phyloP scores from a whole-genome alignment of 768 basidiomycete genomes.

The Tephrocybe sp. region DNA sequence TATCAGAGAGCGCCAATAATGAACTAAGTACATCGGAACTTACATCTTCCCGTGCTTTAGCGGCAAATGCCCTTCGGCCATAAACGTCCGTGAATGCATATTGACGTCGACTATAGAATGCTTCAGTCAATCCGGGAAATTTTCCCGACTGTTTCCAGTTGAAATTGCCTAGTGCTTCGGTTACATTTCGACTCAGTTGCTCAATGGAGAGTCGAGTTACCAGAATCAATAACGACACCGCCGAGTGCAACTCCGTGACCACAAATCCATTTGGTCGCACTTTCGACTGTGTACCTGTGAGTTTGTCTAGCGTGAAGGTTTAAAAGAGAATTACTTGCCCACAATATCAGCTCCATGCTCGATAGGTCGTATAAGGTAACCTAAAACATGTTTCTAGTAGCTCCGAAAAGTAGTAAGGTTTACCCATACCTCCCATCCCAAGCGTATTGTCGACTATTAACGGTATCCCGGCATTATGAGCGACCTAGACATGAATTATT shows the following conservation, averaged over 20 bases:
- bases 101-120: not conserved
- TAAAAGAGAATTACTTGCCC: not conserved
- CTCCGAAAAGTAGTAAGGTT: not conserved
- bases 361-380: conserved; percentile 70
- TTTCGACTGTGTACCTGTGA: not conserved
- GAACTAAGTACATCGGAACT: not conserved
- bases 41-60: conserved; percentile 1
- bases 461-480: conserved; percentile 51
- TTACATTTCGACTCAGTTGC: not conserved
- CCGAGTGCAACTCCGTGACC: conserved; percentile 1
- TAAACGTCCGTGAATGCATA: not conserved
- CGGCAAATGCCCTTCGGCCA: conserved; percentile 1
- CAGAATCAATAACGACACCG: conserved; percentile 4
- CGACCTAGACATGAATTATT: conserved; percentile 32
- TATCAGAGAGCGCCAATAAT: not conserved
- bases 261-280: conserved; percentile 7
- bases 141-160: conserved; percentile 2
- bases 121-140: not conserved
- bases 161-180: not conserved
- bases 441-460: conserved; percentile 8
- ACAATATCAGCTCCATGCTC: conserved; percentile 58
- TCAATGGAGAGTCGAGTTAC: not conserved
- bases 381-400: too few species aligned
- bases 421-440: conserved; percentile 39
- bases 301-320: not conserved